Conservation (phyloP, 129 eudicot genomes). For the Mikania micrantha region DNA sequence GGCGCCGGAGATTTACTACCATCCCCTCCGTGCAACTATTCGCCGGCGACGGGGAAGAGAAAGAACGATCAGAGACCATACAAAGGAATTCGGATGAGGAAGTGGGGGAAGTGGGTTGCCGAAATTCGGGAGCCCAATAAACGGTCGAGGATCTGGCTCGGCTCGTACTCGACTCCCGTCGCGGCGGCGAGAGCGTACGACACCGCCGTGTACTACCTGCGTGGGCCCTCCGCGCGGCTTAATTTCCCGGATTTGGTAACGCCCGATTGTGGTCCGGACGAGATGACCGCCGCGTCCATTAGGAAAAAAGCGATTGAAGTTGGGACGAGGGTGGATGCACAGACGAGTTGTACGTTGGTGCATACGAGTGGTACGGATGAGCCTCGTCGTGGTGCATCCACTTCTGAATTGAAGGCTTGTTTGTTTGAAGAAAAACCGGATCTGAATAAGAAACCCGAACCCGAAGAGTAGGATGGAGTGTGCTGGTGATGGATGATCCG, state of each 20-base stretch:
- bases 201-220: conserved; percentile 49
- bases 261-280: conserved; percentile 14
- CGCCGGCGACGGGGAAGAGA: conserved; percentile 7
- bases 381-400: background rate
- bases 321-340: conserved; percentile 48
- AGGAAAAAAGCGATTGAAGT: conserved; percentile 46
- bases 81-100: conserved; percentile 62
- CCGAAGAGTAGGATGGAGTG: conserved; percentile 59
- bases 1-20: background rate
- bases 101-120: conserved; percentile 72
- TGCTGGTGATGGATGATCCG: conserved; percentile 23
- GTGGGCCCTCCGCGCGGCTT: conserved; percentile 50
- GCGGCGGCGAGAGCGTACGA: conserved; percentile 66
- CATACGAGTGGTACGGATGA: conserved; percentile 9
- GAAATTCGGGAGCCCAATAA: conserved; percentile 61
- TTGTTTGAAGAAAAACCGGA: conserved; percentile 73
- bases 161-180: conserved; percentile 47
- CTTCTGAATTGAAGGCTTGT: conserved; percentile 33
- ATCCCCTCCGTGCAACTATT: background rate
- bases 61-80: conserved; percentile 33
- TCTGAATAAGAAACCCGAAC: conserved; percentile 72
- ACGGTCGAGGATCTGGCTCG: conserved; percentile 55
- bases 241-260: conserved; percentile 36
- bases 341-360: conserved; percentile 18
- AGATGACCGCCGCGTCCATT: conserved; percentile 34